Percentiles rank a stretch among this genome's conserved stretches.
phyloP scores from a whole-genome alignment of 2,329 filamentous ascomycete species.

The Thelonectria olida region DNA sequence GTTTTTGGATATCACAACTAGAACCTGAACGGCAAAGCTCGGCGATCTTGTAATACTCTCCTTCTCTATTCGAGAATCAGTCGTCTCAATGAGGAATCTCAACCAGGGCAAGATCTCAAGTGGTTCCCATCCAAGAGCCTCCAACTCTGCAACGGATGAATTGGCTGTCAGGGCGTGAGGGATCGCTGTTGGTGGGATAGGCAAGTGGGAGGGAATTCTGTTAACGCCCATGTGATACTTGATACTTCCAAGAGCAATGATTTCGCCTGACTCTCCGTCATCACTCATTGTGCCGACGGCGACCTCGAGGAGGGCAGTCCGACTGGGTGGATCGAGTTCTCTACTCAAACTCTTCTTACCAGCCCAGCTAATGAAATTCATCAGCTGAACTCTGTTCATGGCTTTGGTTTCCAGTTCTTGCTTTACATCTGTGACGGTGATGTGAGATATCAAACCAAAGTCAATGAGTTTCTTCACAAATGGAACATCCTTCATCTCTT shows the following conservation, averaged over 20 bases:
- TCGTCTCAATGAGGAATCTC: conserved; percentile 77
- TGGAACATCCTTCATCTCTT: conserved; percentile 74
- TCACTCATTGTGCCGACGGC: conserved; percentile 77
- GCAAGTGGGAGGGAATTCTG: conserved; percentile 82
- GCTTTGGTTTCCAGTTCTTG: conserved; percentile 84
- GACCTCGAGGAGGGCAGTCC: conserved; percentile 78
- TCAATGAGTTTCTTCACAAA: conserved; percentile 85
- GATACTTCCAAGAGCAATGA: conserved; percentile 82
- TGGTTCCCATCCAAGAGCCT: conserved; percentile 86
- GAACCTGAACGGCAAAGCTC: conserved; percentile 78
- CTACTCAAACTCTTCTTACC: conserved; percentile 75
- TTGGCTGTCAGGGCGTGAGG: conserved; percentile 83
- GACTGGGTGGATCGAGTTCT: conserved; percentile 75
- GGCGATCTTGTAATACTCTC: conserved; percentile 77
- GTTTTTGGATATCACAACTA: conserved; percentile 84
- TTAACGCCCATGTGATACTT: conserved; percentile 78
- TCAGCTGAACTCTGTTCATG: conserved; percentile 79
- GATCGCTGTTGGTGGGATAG: conserved; percentile 82
- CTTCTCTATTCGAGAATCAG: conserved; percentile 65
- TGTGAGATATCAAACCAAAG: conserved; percentile 85
- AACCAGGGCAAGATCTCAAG: conserved; percentile 89
- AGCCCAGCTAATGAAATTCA: conserved; percentile 87
- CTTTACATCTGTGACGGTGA: conserved; percentile 87
- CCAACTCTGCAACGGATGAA: conserved; percentile 73
- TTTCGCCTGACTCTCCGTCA: conserved; percentile 69